Conservation (phyloP, 805 yeast genomes). For the Candida vaughaniae region DNA sequence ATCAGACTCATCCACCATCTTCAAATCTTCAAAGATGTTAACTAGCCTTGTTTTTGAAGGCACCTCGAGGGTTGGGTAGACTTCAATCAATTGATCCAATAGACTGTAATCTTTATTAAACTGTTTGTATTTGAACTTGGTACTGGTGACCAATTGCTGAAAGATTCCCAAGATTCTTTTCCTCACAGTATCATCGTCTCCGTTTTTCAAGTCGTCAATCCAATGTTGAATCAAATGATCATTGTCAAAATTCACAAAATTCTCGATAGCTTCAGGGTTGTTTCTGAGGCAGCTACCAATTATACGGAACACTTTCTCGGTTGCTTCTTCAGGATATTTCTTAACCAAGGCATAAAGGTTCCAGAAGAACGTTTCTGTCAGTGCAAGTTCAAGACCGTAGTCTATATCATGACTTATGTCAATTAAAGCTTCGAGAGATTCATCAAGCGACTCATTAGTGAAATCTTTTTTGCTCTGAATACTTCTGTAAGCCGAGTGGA, state of each 20-base stretch:
- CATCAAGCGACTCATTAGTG: conserved; percentile 6
- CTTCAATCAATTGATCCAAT: conserved; percentile 21
- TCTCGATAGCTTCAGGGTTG: conserved; percentile 58
- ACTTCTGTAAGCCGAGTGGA: conserved; percentile 16
- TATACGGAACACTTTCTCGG: conserved; percentile 56
- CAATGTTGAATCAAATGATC: conserved; percentile 13
- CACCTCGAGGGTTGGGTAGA: conserved; percentile 26
- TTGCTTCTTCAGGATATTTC: conserved; percentile 5
- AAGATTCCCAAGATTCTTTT: conserved; percentile 53
- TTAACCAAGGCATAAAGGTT: conserved; percentile 25
- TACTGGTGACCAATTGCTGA: conserved; percentile 42
- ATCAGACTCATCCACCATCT: conserved; percentile 24
- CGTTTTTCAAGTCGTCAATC: conserved; percentile 16
- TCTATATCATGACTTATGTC: conserved; percentile 70
- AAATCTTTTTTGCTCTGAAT: conserved; percentile 5
- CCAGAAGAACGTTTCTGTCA: conserved; percentile 29
- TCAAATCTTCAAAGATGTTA: conserved; percentile 48
- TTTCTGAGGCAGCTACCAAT: conserved; percentile 72
- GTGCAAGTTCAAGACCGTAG: conserved; percentile 51
- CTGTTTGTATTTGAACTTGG: conserved; percentile 29
- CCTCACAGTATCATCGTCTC: conserved; percentile 29
- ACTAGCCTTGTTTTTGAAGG: conserved; percentile 39
- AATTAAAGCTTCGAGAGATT: conserved; percentile 40
- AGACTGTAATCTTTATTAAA: conserved; percentile 22
- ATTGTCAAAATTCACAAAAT: conserved; percentile 26